phyloP scores from a whole-genome alignment of 1,284 basidiomycete genomes.

The Apiotrichum sp. region DNA sequence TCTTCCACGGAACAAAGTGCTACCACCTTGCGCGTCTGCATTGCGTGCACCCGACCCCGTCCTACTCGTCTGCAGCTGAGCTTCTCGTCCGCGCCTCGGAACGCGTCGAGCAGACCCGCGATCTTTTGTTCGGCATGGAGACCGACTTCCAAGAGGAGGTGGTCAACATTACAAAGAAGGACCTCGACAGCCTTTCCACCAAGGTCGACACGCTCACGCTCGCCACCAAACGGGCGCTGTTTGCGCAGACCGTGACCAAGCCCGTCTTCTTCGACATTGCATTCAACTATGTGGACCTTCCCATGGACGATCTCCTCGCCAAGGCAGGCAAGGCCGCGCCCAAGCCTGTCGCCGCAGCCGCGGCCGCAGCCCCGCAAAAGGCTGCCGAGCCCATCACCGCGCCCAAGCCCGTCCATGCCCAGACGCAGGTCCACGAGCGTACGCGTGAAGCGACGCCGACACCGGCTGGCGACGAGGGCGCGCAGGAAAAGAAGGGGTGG shows the following conservation, averaged over 20 bases:
- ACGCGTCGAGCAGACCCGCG: conserved; percentile 25
- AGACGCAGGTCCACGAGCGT: conserved; percentile 6
- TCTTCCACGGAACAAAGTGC: conserved; percentile 59
- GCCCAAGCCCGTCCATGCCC: conserved; percentile 2
- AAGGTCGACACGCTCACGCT: conserved; percentile 53
- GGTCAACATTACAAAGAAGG: conserved; percentile 18
- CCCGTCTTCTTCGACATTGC: conserved; percentile 88
- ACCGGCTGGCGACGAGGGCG: conserved; percentile 2
- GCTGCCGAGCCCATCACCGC: conserved; percentile 1
- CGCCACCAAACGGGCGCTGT: conserved; percentile 70
- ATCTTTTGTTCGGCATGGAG: conserved; percentile 21
- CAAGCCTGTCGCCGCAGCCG: conserved; percentile 17
- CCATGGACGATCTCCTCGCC: conserved; percentile 67
- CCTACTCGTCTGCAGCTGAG: conserved; percentile 39
- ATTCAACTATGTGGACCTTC: conserved; percentile 81
- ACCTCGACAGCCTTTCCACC: conserved; percentile 55
- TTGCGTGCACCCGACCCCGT: conserved; percentile 41
- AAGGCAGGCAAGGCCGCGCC: conserved; percentile 57
- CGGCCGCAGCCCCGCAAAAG: conserved; percentile 6
- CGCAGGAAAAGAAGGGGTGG: conserved; percentile 33
- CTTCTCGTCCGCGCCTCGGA: conserved; percentile 28
- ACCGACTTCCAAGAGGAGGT: conserved; percentile 34
- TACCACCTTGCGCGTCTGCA: conserved; percentile 44
- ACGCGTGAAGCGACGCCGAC: conserved; percentile 34
- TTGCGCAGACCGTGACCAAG: conserved; percentile 72